phyloP scores from a whole-genome alignment of 2,329 filamentous ascomycete genomes.

The Paecilomyces dactylethromorphus region DNA sequence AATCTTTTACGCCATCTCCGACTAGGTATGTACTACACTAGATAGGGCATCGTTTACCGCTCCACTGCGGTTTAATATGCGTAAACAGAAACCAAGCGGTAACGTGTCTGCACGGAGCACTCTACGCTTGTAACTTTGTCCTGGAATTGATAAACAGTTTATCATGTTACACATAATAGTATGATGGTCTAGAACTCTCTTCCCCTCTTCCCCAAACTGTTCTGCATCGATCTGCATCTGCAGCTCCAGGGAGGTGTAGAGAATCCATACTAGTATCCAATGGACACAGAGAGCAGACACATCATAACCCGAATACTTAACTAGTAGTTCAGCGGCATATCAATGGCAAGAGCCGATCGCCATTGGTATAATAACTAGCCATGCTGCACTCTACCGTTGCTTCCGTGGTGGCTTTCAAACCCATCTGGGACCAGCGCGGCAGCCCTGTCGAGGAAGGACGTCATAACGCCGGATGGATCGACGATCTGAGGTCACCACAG shows the following conservation, averaged over 20 bases:
- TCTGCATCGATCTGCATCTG: background rate
- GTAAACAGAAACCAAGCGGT: no score
- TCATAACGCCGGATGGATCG: background rate
- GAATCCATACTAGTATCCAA: background rate
- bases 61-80: no score
- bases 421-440: background rate
- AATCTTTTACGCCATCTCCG: no score
- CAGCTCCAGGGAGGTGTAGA: background rate
- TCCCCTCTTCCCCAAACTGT: background rate
- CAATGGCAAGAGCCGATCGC: no score
- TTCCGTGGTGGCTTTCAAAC: background rate
- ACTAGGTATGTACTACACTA: no score
- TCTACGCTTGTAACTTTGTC: no score
- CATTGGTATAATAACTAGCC: no score
- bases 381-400: background rate
- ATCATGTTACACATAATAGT: background rate
- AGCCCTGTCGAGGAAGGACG: background rate
- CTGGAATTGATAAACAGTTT: background rate
- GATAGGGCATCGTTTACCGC: no score
- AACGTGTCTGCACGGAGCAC: no score
- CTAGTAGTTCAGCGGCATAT: no score
- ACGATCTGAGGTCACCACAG: background rate
- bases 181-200: background rate
- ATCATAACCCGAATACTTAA: no score
- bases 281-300: background rate